phyloP scores from a whole-genome alignment of 768 basidiomycete species.

The Pulveroboletus frians region DNA sequence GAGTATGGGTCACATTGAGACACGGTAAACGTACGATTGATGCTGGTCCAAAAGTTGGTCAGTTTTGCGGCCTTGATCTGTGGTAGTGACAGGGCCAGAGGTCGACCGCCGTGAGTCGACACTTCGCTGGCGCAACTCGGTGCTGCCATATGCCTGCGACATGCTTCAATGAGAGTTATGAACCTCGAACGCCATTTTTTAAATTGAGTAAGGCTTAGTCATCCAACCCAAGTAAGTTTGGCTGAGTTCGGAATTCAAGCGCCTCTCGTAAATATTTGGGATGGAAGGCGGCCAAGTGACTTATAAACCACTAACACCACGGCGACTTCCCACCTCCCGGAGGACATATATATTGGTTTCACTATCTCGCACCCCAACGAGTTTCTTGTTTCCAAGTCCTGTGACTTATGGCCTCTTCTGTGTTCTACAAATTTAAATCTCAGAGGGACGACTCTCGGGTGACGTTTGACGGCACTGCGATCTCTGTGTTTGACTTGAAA shows the following conservation, averaged over 20 bases:
- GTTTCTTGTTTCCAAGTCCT: slow-evolving; percentile 9
- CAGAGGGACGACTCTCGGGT: slow-evolving; percentile 92
- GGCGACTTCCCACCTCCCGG: slow-evolving; percentile 12
- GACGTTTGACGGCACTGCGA: slow-evolving; percentile 97
- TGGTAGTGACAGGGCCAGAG: slow-evolving; percentile 31
- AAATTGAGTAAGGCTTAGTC: slow-evolving; percentile 17
- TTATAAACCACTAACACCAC: slow-evolving; percentile 9
- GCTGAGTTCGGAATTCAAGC: slow-evolving; percentile 16
- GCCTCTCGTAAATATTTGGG: slow-evolving; percentile 15
- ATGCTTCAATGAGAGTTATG: slow-evolving; percentile 7
- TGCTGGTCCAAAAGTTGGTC: slow-evolving; percentile 75
- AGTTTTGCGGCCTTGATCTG: slow-evolving; percentile 66
- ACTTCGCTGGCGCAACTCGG: slow-evolving; percentile 30
- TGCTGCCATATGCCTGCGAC: slow-evolving; percentile 27
- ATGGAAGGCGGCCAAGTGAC: background rate
- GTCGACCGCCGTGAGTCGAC: slow-evolving; percentile 16
- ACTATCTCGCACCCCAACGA: slow-evolving; percentile 10
- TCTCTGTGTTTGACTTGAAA: slow-evolving; percentile 98
- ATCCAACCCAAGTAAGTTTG: background rate
- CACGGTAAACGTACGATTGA: slow-evolving; percentile 39
- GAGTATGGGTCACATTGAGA: background rate
- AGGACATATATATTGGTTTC: slow-evolving; percentile 20
- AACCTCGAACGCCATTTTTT: slow-evolving; percentile 13
- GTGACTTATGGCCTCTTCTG: slow-evolving; percentile 75
- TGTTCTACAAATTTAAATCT: slow-evolving; percentile 97